A percentile compares a stretch with the other conserved stretches of the same genome.
Evolutionary conservation across 1,284 basidiomycete genomes (phyloP).

Genomic region (Cutaneotrichosporon spelunceum): DNA sequence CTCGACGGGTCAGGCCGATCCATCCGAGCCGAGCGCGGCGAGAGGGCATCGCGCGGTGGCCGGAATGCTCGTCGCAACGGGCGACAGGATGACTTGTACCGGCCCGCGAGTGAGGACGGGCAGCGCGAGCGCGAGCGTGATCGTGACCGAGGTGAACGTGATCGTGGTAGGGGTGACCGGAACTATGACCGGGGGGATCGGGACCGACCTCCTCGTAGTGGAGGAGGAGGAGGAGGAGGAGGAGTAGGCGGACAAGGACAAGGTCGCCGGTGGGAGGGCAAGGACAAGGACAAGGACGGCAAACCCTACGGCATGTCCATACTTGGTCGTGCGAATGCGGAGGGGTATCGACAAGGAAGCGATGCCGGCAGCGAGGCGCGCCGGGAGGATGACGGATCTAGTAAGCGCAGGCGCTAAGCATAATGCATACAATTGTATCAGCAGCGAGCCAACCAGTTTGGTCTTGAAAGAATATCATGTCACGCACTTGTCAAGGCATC

Average conservation of each 20-base stretch:
- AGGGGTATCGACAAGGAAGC: not conserved
- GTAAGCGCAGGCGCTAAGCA: conserved; percentile 17
- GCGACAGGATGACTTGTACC: conserved; percentile 9
- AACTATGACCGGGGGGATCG: conserved; percentile 4
- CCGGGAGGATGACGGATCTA: conserved; percentile 16
- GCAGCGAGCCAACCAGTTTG: no score
- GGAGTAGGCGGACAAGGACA: not conserved
- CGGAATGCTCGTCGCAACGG: conserved; percentile 11
- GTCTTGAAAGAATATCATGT: no score
- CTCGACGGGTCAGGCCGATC: conserved; percentile 10
- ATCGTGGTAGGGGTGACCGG: not conserved
- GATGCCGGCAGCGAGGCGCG: not conserved
- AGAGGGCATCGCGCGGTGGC: not conserved
- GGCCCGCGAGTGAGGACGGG: conserved; percentile 1
- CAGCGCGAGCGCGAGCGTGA: conserved; percentile 11
- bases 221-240: not conserved
- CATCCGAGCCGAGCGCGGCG: not conserved
- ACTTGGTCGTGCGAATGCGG: conserved; percentile 9
- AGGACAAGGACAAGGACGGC: not conserved
- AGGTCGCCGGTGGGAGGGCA: no score
- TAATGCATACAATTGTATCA: conserved; percentile 6
- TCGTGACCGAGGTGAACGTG: conserved; percentile 2
- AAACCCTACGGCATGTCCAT: conserved; percentile 8
- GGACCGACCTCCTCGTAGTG: not conserved
- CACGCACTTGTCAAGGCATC: no score